These are phyloP conservation scores for Colletotrichum trifolii DNA, from an alignment of 2,329 filamentous ascomycete genomes.

Conservation along the genomic window DNA sequence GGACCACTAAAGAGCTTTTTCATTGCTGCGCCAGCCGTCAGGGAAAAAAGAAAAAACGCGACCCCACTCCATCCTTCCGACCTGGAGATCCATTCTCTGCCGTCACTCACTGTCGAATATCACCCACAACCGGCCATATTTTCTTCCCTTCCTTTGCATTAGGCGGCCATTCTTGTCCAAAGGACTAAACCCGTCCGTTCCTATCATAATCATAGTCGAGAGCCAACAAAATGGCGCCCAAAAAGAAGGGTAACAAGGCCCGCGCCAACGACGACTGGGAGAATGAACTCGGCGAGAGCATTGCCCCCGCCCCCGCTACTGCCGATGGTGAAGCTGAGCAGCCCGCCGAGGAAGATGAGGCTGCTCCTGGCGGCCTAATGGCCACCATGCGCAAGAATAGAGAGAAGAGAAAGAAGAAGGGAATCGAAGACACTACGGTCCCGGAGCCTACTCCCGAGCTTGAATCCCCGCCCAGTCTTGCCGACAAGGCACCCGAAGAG, in stretches of 20 bases:
- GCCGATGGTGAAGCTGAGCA: constrained; percentile 61
- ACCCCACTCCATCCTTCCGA: constrained; percentile 28
- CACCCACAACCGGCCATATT: constrained; percentile 28
- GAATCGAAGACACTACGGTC: constrained; percentile 73
- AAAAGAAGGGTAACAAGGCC: constrained; percentile 91
- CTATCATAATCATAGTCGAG: constrained; percentile 25
- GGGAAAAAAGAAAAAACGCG: constrained; percentile 1
- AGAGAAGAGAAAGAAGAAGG: constrained; percentile 92
- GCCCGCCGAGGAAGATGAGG: constrained; percentile 61
- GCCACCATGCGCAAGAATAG: constrained; percentile 84
- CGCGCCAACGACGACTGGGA: constrained; percentile 93
- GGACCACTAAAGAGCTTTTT: neutral
- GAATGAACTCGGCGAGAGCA: constrained; percentile 84
- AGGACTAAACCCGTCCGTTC: neutral
- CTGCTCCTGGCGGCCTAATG: constrained; percentile 76
- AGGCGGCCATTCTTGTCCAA: constrained; percentile 3
- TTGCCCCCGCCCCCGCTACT: constrained; percentile 69
- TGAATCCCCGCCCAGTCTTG: constrained; percentile 59
- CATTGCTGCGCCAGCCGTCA: constrained; percentile 8
- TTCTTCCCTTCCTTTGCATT: neutral
- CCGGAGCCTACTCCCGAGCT: constrained; percentile 65
- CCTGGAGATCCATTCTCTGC: constrained; percentile 8
- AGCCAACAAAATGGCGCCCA: constrained; percentile 79
- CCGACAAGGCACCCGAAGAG: constrained; percentile 81
- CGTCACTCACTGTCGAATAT: constrained; percentile 18